Percentiles rank a stretch among this genome's conserved stretches.
These are phyloP conservation scores for Starmerella floris DNA, from an alignment of 805 yeast species.

Conservation along the genomic window DNA sequence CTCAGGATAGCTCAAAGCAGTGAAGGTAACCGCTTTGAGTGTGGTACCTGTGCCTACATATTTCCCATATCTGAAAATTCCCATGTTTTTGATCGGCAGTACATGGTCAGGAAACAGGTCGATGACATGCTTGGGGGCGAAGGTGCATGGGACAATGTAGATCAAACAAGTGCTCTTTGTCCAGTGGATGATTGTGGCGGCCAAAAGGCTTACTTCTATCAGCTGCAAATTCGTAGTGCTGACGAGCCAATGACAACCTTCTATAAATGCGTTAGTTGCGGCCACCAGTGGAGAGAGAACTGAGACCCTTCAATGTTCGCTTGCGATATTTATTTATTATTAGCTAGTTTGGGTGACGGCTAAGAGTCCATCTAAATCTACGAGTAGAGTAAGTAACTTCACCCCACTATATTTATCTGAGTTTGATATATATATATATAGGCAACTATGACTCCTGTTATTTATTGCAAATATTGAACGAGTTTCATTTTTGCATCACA, in stretches of 20 bases:
- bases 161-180: conserved; percentile 87
- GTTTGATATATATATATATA: neutral
- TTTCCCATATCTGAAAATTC: conserved; percentile 67
- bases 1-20: conserved; percentile 55
- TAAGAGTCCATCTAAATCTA: too few species aligned
- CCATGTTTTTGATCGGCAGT: conserved; percentile 73
- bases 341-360: too few species aligned
- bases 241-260: conserved; percentile 99
- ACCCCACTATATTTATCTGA: neutral
- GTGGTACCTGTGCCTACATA: conserved; percentile 92
- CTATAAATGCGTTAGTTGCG: conserved; percentile 86
- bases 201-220: conserved; percentile 90
- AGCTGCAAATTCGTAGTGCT: conserved; percentile 90
- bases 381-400: too few species aligned
- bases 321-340: neutral
- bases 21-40: conserved; percentile 52
- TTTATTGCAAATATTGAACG: too few species aligned
- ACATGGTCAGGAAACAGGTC: conserved; percentile 72
- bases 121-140: conserved; percentile 95
- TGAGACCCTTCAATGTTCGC: too few species aligned
- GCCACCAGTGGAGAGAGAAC: conserved; percentile 94
- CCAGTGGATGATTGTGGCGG: conserved; percentile 77
- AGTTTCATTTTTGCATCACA: neutral
- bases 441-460: too few species aligned
- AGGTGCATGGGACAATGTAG: conserved; percentile 98